These are phyloP conservation scores for Suillus variegatus DNA, from an alignment of 768 basidiomycete species.

Conservation along the genomic window DNA sequence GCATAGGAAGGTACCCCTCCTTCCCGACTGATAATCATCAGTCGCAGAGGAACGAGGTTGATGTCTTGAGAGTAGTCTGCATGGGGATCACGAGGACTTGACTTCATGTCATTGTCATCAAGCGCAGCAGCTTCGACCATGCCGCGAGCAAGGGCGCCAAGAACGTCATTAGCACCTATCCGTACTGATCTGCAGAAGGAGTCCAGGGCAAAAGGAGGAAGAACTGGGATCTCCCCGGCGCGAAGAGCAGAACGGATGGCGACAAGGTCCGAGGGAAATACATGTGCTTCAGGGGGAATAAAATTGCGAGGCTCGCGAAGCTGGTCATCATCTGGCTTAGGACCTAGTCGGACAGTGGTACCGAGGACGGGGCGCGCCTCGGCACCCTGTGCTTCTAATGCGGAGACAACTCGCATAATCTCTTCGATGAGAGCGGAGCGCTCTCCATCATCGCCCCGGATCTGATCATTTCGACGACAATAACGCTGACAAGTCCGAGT, in stretches of 20 bases:
- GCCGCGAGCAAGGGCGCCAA: conserved; percentile 83
- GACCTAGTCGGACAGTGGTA: conserved; percentile 81
- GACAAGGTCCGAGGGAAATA: conserved; percentile 75
- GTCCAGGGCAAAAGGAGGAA: conserved; percentile 91
- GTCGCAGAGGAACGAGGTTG: conserved; percentile 90
- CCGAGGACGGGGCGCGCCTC: conserved; percentile 87
- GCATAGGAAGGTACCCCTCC: conserved; percentile 98
- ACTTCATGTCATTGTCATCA: conserved; percentile 43
- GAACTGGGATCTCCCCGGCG: conserved; percentile 94
- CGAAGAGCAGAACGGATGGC: conserved; percentile 86
- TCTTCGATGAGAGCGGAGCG: conserved; percentile 71
- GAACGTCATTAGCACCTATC: conserved; percentile 83
- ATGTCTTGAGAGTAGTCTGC: conserved; percentile 50
- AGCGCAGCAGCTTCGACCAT: conserved; percentile 63
- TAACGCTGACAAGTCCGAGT: conserved; percentile 92
- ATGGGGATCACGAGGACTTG: conserved; percentile 32
- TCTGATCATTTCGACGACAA: conserved; percentile 90
- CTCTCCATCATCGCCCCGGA: conserved; percentile 68
- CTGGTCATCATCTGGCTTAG: conserved; percentile 55
- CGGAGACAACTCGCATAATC: conserved; percentile 79
- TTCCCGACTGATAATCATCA: conserved; percentile 97
- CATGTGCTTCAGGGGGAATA: conserved; percentile 71
- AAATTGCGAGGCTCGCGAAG: conserved; percentile 32
- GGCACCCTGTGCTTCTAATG: conserved; percentile 84
- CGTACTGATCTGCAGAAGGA: conserved; percentile 86